These are phyloP conservation scores for Hirsutella minnesotensis DNA, from an alignment of 2,329 filamentous ascomycete species.

Conservation along the genomic window DNA sequence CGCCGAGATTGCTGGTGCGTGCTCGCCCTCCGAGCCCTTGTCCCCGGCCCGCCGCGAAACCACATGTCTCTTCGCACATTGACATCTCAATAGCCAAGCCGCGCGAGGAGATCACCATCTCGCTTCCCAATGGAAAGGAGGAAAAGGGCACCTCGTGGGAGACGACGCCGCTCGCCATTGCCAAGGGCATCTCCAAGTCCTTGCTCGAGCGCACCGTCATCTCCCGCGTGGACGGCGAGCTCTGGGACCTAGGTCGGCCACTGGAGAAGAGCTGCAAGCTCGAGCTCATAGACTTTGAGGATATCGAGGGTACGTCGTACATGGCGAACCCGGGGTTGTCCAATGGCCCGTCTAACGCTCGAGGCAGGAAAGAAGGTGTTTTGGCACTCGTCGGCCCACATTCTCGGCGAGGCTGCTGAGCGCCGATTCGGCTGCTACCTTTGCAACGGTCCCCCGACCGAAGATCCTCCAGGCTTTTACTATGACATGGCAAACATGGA, in stretches of 20 bases:
- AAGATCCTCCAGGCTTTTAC: conserved; percentile 72
- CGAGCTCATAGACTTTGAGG: conserved; percentile 71
- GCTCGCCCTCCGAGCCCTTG: neutral
- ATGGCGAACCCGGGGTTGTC: no score
- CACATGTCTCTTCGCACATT: no score
- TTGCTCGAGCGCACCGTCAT: conserved; percentile 79
- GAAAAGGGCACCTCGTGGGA: conserved; percentile 76
- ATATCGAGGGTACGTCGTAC: conserved; percentile 19
- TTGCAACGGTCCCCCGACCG: conserved; percentile 85
- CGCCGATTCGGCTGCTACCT: conserved; percentile 81
- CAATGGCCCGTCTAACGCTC: conserved; percentile 2
- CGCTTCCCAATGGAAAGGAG: conserved; percentile 59
- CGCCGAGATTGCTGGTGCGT: conserved; percentile 48
- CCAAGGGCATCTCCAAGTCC: conserved; percentile 72
- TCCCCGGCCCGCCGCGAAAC: no score
- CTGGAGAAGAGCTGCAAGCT: conserved; percentile 80
- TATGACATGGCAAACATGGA: conserved; percentile 74
- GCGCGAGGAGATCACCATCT: conserved; percentile 62
- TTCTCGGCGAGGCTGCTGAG: conserved; percentile 91
- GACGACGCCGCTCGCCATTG: conserved; percentile 73
- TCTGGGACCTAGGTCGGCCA: conserved; percentile 90
- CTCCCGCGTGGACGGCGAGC: conserved; percentile 66
- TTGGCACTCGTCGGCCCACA: conserved; percentile 94
- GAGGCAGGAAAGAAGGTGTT: conserved; percentile 74
- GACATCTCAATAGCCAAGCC: conserved; percentile 42